Conservation (phyloP, 495 filamentous ascomycete species). For the Pyrenula massariospora region DNA sequence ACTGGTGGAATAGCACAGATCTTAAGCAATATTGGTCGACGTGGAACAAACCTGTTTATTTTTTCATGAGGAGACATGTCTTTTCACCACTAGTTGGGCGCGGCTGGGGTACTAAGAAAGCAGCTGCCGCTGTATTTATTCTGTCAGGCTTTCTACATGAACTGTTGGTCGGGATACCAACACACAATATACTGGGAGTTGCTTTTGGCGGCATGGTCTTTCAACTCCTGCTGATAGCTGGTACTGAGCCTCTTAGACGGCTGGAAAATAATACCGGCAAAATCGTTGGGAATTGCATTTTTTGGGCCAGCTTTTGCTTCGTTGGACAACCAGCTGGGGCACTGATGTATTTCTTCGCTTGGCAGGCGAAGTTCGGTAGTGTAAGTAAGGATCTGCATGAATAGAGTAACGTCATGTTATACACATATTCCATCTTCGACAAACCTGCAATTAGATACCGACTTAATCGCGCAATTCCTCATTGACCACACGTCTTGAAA, state of each 20-base stretch:
- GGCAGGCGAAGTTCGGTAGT: conserved; percentile 95
- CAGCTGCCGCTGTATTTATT: conserved; percentile 70
- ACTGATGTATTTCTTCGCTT: conserved; percentile 89
- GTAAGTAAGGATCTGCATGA: conserved; percentile 39
- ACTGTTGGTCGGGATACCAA: conserved; percentile 85
- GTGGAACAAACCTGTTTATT: conserved; percentile 95
- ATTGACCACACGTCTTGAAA: too few species aligned
- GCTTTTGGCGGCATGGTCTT: conserved; percentile 90
- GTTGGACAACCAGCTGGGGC: conserved; percentile 88
- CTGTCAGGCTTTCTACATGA: conserved; percentile 85
- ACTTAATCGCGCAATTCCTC: too few species aligned
- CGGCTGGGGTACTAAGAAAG: conserved; percentile 55
- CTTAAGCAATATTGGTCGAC: conserved; percentile 85
- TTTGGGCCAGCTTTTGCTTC: conserved; percentile 91
- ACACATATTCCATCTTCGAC: too few species aligned
- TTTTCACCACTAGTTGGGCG: conserved; percentile 75
- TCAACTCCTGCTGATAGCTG: conserved; percentile 75
- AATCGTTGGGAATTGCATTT: conserved; percentile 79
- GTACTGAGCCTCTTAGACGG: conserved; percentile 68
- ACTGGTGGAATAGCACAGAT: conserved; percentile 92
- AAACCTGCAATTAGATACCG: too few species aligned
- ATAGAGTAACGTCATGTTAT: too few species aligned
- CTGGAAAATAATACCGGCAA: conserved; percentile 61
- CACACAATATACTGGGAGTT: conserved; percentile 82
- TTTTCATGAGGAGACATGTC: conserved; percentile 90